phyloP scores from a whole-genome alignment of 2,329 filamentous ascomycete species.

The Exophiala oligosperma region DNA sequence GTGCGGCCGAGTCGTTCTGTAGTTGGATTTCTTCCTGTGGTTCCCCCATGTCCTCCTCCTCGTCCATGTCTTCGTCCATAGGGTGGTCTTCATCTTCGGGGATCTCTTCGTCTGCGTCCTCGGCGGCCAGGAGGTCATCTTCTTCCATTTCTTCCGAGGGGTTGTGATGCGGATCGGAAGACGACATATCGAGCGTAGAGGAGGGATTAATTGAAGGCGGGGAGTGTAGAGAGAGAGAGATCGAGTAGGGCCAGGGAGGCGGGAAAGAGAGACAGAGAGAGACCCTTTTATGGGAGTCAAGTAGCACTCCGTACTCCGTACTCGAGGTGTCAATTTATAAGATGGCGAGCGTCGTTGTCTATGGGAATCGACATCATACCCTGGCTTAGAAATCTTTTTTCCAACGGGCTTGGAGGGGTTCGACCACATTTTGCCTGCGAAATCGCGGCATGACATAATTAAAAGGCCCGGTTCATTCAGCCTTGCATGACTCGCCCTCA shows the following conservation, averaged over 20 bases:
- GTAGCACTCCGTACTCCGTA: too few species aligned
- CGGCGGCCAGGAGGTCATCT: slow-evolving; percentile 70
- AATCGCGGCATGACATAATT: too few species aligned
- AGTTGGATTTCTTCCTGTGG: slow-evolving; percentile 71
- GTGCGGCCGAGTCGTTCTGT: slow-evolving; percentile 88
- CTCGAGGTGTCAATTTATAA: not conserved
- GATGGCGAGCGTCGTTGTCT: not conserved
- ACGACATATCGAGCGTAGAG: slow-evolving; percentile 10
- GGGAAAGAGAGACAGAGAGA: not conserved
- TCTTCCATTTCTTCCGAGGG: slow-evolving; percentile 42
- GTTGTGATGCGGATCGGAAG: slow-evolving; percentile 21
- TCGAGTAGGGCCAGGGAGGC: not conserved
- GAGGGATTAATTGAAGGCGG: not conserved
- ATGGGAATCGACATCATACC: not conserved
- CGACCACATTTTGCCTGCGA: too few species aligned
- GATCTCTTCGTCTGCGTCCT: slow-evolving; percentile 78
- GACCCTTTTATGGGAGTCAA: too few species aligned
- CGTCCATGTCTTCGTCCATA: slow-evolving; percentile 68
- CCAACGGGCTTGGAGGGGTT: not conserved
- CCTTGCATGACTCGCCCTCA: too few species aligned
- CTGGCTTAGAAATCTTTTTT: slow-evolving; percentile 16
- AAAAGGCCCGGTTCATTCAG: too few species aligned
- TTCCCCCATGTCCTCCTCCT: slow-evolving; percentile 48
- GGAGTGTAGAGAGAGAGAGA: not conserved
- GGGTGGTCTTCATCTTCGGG: slow-evolving; percentile 63